These are phyloP conservation scores for Beauveria pseudobassiana DNA, from an alignment of 2,329 filamentous ascomycete genomes.

Conservation along the genomic window DNA sequence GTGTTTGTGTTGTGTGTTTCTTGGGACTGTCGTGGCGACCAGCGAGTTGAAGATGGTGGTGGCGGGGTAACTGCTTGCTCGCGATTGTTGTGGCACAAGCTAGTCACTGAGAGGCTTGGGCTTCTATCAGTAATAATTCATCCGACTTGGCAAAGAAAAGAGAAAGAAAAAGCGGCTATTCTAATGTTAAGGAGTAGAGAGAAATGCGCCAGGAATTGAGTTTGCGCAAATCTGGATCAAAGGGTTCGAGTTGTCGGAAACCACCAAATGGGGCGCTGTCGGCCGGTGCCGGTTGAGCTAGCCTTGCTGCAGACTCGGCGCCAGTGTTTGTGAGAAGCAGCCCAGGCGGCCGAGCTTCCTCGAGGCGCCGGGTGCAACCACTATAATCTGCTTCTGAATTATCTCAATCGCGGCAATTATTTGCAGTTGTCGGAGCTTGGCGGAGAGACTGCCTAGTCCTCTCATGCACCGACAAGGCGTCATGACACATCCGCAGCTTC, in stretches of 20 bases:
- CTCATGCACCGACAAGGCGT: not conserved
- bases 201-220: not conserved
- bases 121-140: not conserved
- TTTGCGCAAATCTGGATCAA: not conserved
- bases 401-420: not conserved
- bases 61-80: constrained; percentile 8
- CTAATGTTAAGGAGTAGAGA: not conserved
- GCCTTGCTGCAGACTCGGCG: not conserved
- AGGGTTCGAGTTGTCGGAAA: not conserved
- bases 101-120: not conserved
- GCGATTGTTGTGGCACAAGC: too few relatives aligned
- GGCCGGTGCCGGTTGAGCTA: constrained; percentile 9
- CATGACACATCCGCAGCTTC: not conserved
- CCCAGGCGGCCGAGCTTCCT: not conserved
- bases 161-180: not conserved
- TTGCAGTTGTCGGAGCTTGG: not conserved
- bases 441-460: not conserved
- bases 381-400: not conserved
- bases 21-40: not conserved
- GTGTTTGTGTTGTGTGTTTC: not conserved
- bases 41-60: not conserved
- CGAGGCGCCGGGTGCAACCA: not conserved
- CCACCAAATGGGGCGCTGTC: constrained; percentile 5
- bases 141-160: not conserved
- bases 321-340: not conserved